Base-by-base conservation (phyloP, 1,284 basidiomycete genomes). In the Cerrena zonata region DNA sequence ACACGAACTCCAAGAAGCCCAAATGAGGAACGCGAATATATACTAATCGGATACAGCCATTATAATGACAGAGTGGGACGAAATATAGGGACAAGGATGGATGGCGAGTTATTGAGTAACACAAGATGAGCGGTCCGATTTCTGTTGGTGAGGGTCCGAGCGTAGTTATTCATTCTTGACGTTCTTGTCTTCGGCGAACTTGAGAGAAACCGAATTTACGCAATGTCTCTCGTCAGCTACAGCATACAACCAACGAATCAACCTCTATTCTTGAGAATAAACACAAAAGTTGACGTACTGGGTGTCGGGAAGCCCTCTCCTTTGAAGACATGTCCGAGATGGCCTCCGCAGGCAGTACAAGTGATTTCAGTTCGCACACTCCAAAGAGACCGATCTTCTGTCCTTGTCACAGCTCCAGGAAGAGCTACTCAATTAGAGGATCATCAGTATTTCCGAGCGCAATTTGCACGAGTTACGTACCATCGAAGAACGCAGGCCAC, bases 401-500 rank as follows among this genome's bases (percentile, higher is more conserved):
- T 82, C 38, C 82, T 77, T 49, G 68, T 77, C n/a, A 96, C 90
- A 12, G 94, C 91, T 30, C 93, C 94, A 1, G 93, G 94, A 52
- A 96, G 83, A 2, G 91, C 90, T 87, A 53, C 36, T 23, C 30
- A 43, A 51, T 5, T 21, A 38, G 13, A 50, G 7, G 30, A 22
- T 19, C 42, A 38, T 47, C 5, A 37, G 19, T 19, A 44, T 47
- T 27, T 21, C 25, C 24, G 45, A 46, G 25, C 53, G 19, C 4
- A 7, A 34, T 15, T 15, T 24, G 22, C 21, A 15, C 12, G 12
- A 45, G 21, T 46, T 4, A n/a, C 67, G 47, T 51, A 87, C 87
- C 86, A 63, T 95, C 93, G 65, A 89, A 97, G 77, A 94, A 97
- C 1, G 93, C 93, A n/a, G 93, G 94, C 93, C 93, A 97, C 26